Base-by-base conservation (phyloP, 352 stramenopile species). In the Phytophthora niederhauseri region DNA sequence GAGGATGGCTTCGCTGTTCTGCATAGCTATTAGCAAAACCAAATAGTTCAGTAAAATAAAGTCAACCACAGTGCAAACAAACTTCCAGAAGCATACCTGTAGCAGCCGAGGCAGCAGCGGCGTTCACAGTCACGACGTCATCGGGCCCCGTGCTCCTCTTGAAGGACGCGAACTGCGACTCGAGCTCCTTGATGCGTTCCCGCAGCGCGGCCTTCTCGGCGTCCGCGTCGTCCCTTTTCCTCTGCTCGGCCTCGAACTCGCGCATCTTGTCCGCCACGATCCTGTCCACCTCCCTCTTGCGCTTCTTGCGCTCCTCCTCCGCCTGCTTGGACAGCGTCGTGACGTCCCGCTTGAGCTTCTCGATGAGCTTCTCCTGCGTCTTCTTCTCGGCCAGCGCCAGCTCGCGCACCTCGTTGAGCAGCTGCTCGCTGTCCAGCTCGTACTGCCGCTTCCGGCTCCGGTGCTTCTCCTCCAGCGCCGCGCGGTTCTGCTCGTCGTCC, bases 321-420 rank as follows among this genome's bases (percentile, higher is more conserved):
- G 83, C 54, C 34, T 82, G 79, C 20, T 79, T 76, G 12, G 84
- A 82, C n/a, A 93, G 68, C 60, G 79, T 75, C 53, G 70, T 73
- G 14, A 93, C 61, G 63, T 95, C 80, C 45, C 76, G 72, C 62
- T 92, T 92, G 15, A 95, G 62, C 66, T 89, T 91, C 43, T 80
- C 61, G 30, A 93, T 82, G 22, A 93, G 72, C 48, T 87, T 81
- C 45, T 92, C 81, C 62, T 95, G 90, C 57, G 75, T 84, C 49
- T 87, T 85, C 53, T 91, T 90, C 66, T 93, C 85, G 41, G 89
- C 76, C 59, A 80, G 70, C 0, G 85, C 84, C 9, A 94, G 67
- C 7, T 66, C 68, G 22, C 78, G 81, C 22, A 89, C 81, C 48
- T 95, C 83, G 31, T 79, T 54, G 38, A 95, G 69, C 65, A 95